Conservation (phyloP, 768 basidiomycete genomes). For the Coprinellus aureogranulatus region DNA sequence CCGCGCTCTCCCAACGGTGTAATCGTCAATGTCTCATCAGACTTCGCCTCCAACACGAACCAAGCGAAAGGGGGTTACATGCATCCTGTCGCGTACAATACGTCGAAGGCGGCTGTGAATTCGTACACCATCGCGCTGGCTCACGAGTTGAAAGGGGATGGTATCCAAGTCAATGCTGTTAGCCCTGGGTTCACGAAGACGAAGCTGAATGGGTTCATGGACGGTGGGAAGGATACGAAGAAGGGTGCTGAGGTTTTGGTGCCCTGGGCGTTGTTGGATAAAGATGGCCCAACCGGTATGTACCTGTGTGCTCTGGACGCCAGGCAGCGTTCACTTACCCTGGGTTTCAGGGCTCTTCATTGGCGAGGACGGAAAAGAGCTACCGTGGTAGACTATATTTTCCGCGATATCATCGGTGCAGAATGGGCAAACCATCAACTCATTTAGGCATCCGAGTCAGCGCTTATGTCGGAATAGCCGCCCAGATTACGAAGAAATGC, state of each 20-base stretch:
- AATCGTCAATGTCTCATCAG: conserved; percentile 41
- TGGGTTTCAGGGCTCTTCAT: conserved; percentile 37
- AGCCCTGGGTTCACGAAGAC: conserved; percentile 58
- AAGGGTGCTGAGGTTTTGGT: conserved; percentile 35
- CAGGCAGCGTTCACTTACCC: no score
- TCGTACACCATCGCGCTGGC: conserved; percentile 62
- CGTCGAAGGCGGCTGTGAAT: conserved; percentile 68
- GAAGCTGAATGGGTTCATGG: conserved; percentile 36
- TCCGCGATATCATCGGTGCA: no score
- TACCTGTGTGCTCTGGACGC: no score
- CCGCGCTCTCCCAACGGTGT: conserved; percentile 31
- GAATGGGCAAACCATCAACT: no score
- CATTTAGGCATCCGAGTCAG: no score
- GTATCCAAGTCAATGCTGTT: conserved; percentile 59
- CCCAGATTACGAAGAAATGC: no score
- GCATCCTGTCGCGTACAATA: conserved; percentile 51
- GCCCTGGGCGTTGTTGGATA: conserved; percentile 38
- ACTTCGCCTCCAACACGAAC: conserved; percentile 43
- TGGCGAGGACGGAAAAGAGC: conserved; percentile 31
- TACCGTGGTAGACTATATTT: no score
- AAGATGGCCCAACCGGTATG: conserved; percentile 37
- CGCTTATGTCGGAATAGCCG: no score
- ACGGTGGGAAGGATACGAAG: conserved; percentile 35
- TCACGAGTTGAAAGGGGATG: conserved; percentile 50
- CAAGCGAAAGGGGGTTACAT: conserved; percentile 31